Evolutionary conservation across 257 asterid species (phyloP).

Genomic region (Solanum stenotomum): DNA sequence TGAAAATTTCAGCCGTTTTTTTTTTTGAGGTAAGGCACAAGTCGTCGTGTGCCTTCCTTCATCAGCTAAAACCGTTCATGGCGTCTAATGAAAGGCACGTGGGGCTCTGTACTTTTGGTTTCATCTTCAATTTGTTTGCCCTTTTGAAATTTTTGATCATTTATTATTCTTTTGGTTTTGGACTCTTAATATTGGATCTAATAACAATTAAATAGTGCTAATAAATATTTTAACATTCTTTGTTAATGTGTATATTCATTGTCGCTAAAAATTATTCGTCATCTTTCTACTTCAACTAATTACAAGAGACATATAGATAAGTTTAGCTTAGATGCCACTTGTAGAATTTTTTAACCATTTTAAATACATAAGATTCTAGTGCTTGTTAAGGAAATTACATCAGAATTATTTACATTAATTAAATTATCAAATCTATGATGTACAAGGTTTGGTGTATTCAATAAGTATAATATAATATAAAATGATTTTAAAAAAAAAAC

Average conservation of each 20-base stretch:
- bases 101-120: too few relatives aligned
- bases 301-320: background rate
- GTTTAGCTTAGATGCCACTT: background rate
- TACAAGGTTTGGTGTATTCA: background rate
- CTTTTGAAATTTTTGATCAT: too few relatives aligned
- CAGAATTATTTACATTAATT: background rate
- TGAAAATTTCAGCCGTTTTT: too few relatives aligned
- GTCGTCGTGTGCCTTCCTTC: too few relatives aligned
- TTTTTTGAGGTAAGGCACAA: too few relatives aligned
- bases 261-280: too few relatives aligned
- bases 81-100: too few relatives aligned
- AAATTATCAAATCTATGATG: background rate
- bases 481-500: background rate
- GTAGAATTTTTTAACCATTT: background rate
- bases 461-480: background rate
- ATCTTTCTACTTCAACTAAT: background rate
- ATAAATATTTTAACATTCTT: too few relatives aligned
- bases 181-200: fast-evolving
- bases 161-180: fast-evolving
- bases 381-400: background rate
- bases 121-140: too few relatives aligned
- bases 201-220: fast-evolving
- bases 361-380: background rate
- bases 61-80: too few relatives aligned
- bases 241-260: too few relatives aligned